Conservation (phyloP, 1,139 yeast species). For the Debaryomycetaceae sp. region DNA sequence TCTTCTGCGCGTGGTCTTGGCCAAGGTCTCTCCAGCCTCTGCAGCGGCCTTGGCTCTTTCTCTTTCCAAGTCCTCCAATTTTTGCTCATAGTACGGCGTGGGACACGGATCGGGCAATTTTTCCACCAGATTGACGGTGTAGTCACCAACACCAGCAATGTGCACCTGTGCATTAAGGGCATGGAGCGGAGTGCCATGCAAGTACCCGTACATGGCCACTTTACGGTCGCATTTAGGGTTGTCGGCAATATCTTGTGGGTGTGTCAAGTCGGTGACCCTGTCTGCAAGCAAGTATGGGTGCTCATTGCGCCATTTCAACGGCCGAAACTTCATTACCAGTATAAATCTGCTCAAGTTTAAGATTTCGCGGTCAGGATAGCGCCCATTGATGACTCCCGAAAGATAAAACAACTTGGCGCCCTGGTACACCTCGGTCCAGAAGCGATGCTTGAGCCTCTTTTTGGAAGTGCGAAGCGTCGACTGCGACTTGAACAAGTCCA, state of each 20-base stretch:
- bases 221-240: conserved; percentile 84
- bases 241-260: conserved; percentile 74
- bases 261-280: conserved; percentile 92
- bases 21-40: conserved; percentile 51
- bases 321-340: conserved; percentile 96
- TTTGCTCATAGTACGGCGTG: conserved; percentile 88
- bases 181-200: conserved; percentile 90
- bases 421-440: conserved; percentile 98
- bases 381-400: conserved; percentile 93
- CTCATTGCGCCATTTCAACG: conserved; percentile 97
- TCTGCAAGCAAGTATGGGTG: conserved; percentile 94
- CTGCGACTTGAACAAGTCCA: conserved; percentile 88
- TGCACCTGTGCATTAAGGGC: conserved; percentile 75
- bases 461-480: conserved; percentile 88
- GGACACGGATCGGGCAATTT: conserved; percentile 98
- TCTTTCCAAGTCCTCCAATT: conserved; percentile 72
- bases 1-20: conserved; percentile 61
- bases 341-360: conserved; percentile 87
- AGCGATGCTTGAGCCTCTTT: conserved; percentile 86
- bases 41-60: conserved; percentile 63
- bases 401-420: conserved; percentile 95
- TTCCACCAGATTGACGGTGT: conserved; percentile 69
- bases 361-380: conserved; percentile 96
- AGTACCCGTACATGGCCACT: conserved; percentile 87
- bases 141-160: conserved; percentile 94